phyloP scores from a whole-genome alignment of 2,329 filamentous ascomycete species.

The Leptodontidium sp. region DNA sequence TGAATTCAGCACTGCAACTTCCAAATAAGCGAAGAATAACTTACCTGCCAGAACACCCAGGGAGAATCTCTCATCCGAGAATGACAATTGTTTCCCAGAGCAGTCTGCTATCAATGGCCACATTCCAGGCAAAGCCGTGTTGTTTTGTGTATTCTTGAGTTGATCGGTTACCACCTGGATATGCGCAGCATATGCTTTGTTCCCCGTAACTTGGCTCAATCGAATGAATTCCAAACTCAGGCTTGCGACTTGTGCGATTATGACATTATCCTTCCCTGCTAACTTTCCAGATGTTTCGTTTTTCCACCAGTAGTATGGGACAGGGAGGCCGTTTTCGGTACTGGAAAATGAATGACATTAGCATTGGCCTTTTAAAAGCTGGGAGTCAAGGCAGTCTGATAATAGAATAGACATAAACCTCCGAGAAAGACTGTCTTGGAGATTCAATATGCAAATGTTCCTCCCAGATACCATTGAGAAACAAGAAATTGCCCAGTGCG shows the following conservation, averaged over 20 bases:
- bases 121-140: conserved; percentile 65
- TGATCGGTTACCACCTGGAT: conserved; percentile 63
- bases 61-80: conserved; percentile 19
- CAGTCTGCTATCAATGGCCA: conserved; percentile 64
- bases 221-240: conserved; percentile 69
- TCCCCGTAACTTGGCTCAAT: conserved; percentile 67
- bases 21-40: background rate
- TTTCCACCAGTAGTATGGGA: conserved; percentile 26
- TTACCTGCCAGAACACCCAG: conserved; percentile 49
- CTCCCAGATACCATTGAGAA: background rate
- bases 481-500: background rate
- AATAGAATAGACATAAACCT: background rate
- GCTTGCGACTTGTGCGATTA: conserved; percentile 25
- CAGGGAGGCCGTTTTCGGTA: conserved; percentile 50
- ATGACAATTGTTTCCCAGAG: conserved; percentile 53
- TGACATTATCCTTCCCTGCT: conserved; percentile 4
- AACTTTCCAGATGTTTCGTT: conserved; percentile 12
- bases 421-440: background rate
- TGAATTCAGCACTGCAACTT: conserved; percentile 47
- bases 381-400: background rate
- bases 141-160: conserved; percentile 60
- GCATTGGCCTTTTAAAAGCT: background rate
- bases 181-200: conserved; percentile 68
- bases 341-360: background rate
- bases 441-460: too few relatives aligned